Conservation (phyloP, 768 basidiomycete species). For the Amanita rimosa region DNA sequence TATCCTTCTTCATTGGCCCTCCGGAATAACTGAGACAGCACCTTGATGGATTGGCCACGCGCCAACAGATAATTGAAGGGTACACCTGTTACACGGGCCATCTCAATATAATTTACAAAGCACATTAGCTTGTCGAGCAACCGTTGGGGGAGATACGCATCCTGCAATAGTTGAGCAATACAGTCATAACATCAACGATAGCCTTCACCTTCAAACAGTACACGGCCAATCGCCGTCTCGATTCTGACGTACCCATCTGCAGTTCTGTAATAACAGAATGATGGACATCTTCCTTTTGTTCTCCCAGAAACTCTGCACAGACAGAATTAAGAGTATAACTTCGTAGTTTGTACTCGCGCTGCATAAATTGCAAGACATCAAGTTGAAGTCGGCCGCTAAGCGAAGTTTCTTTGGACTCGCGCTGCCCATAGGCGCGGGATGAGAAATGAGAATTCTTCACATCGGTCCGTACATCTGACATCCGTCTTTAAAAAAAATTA, state of each 20-base stretch:
- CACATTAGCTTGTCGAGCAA: slow-evolving; percentile 98
- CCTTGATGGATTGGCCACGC: slow-evolving; percentile 97
- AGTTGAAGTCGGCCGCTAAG: slow-evolving; percentile 92
- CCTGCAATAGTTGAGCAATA: slow-evolving; percentile 32
- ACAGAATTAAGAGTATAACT: slow-evolving; percentile 98
- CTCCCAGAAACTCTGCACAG: slow-evolving; percentile 93
- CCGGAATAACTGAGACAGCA: slow-evolving; percentile 89
- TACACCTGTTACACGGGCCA: slow-evolving; percentile 99
- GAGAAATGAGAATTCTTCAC: slow-evolving; percentile 95
- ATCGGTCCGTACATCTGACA: slow-evolving; percentile 60
- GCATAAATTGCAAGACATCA: slow-evolving; percentile 96
- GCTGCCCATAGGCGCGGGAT: slow-evolving; percentile 93
- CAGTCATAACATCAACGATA: slow-evolving; percentile 2
- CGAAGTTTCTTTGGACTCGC: slow-evolving; percentile 88
- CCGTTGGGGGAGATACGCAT: slow-evolving; percentile 96
- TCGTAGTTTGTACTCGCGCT: slow-evolving; percentile 93
- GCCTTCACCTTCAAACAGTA: slow-evolving; percentile 85
- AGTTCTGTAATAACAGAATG: slow-evolving; percentile 97
- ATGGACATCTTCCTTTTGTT: slow-evolving; percentile 99
- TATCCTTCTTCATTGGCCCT: slow-evolving; percentile 90
- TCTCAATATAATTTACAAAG: slow-evolving; percentile 96
- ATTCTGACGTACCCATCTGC: slow-evolving; percentile 94
- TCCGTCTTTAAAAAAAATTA: slow-evolving; percentile 6
- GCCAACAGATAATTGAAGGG: slow-evolving; percentile 94
- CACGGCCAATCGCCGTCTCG: slow-evolving; percentile 83